Evolutionary conservation across 768 basidiomycete species (phyloP).

Genomic region (Amyloporia xantha): DNA sequence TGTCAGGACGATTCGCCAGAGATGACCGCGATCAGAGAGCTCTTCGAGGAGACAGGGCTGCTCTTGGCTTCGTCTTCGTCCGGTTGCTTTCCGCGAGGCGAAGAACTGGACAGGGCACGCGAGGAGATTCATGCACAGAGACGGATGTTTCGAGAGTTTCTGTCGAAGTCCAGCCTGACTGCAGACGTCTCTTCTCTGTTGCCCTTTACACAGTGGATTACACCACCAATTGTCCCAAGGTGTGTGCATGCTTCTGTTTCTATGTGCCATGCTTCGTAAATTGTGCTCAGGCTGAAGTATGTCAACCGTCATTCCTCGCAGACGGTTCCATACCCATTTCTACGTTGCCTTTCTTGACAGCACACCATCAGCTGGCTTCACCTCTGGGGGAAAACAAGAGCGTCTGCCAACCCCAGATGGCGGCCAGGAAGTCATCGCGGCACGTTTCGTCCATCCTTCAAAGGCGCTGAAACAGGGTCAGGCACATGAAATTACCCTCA

Average conservation of each 20-base stretch:
- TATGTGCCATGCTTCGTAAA: too few species aligned
- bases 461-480: conserved; percentile 47
- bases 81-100: conserved; percentile 9
- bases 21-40: conserved; percentile 67
- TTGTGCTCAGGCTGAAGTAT: too few species aligned
- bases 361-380: conserved; percentile 38
- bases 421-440: conserved; percentile 60
- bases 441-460: conserved; percentile 56
- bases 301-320: conserved; percentile 26
- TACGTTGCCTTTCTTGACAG: conserved; percentile 55
- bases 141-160: conserved; percentile 46
- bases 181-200: conserved; percentile 42
- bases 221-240: conserved; percentile 51
- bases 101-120: conserved; percentile 47
- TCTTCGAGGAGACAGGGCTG: conserved; percentile 71
- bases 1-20: conserved; percentile 49
- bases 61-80: conserved; percentile 41
- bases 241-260: too few species aligned
- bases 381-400: conserved; percentile 49
- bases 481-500: conserved; percentile 45
- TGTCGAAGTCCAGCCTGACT: conserved; percentile 36
- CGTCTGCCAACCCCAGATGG: conserved; percentile 63
- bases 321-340: conserved; percentile 69
- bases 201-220: conserved; percentile 75
- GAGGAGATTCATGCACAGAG: conserved; percentile 48